Evolutionary conservation across 306 rosid genomes (phyloP), one percentile per base, ranked within the genome.

Genomic region (Lagenaria siceraria): DNA sequence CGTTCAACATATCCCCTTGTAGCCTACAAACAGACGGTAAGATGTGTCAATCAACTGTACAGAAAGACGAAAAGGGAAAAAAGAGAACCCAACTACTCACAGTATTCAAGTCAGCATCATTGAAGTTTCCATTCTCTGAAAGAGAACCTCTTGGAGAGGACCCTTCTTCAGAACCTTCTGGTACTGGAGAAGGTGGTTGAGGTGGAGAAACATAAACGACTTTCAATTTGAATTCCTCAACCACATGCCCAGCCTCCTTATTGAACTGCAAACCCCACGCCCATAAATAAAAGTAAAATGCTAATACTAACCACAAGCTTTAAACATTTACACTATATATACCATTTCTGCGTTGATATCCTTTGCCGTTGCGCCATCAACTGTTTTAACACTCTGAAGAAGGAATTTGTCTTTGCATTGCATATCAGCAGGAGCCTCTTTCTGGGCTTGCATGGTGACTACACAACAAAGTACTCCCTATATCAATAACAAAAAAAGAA

Each of bases 381-480:
- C 38, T 36, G 80, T 72, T 82, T 81, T 89, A 35, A 87, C 97
- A 68, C 98, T 93, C 84, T 93, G 98, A 77, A 93, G 93, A 43
- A 93, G 97, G 86, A 93, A 93, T 86, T 93, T 93, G 80, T 93
- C 98, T 89, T 85, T 91, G 89, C 98, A 93, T 81, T 88, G 93
- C 97, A 91, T 82, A 72, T 93, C 98, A n/a, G 84, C 12, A 19
- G 97, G 96, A 79, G 85, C 85, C 80, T 93, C 98, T 77, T 93
- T 93, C 77, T 93, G 98, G 27, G 97, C 92, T 86, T 93, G 98
- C 98, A 93, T 93, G 58, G 97, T 93, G 63, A 93, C 98, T 93
- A 38, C 8, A 74, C 53, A 78, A 46, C 46, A 17, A 77, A 78
- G 29, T 49, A 78, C 17, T 59, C 4, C 54, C 22, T 12, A 38